Base-by-base conservation (phyloP, 495 filamentous ascomycete genomes). In the Neurospora africana region DNA sequence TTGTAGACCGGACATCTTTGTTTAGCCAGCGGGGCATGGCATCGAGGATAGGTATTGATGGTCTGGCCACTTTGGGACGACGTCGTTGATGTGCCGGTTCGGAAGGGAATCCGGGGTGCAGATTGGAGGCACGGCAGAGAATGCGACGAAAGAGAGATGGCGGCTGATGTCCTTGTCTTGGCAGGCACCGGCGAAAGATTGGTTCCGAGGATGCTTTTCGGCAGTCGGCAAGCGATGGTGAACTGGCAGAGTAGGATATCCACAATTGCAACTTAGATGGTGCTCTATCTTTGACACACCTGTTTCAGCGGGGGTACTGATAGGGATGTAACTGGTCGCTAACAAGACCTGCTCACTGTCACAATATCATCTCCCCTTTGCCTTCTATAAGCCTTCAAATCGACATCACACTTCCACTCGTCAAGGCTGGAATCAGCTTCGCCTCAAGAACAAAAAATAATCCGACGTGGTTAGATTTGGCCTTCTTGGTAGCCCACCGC, bases 221-320 rank as follows among this genome's bases (percentile, higher is more conserved):
- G 27, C 27, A 61, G 53, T 33, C 53, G 53, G 53, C 23, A 58
- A 58, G 53, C 53, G 53, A 58, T 6, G 53, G 53, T 61, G 53
- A 58, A 5, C 10, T 58, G 47, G 11, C 10, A 27, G 10, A 27
- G 21, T 13, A 0, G 47, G 5, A 13, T 58, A 61, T 61, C 23
- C 13, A 61, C 53, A 61, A 23, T 23, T 30, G 53, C 2, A 0
- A 30, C 23, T 61, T 61, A 61, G 23, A 61, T 61, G 53, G 6
- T 2, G 5, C 53, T 0, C 41, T 44, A 44, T 44, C 3, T 44
- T 0, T 4, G 7, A 43, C 19, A n/a, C 8, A 0, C 0, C 41
- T 44, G 1, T 4, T 44, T 10, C 0, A n/a, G 41, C 3, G 3
- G 1, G 0, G 0, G 0, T n/a, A 4, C 0, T 44, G 41, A 44